These are phyloP conservation scores for Ogataea allantospora DNA, from an alignment of 805 yeast species.

Conservation along the genomic window DNA sequence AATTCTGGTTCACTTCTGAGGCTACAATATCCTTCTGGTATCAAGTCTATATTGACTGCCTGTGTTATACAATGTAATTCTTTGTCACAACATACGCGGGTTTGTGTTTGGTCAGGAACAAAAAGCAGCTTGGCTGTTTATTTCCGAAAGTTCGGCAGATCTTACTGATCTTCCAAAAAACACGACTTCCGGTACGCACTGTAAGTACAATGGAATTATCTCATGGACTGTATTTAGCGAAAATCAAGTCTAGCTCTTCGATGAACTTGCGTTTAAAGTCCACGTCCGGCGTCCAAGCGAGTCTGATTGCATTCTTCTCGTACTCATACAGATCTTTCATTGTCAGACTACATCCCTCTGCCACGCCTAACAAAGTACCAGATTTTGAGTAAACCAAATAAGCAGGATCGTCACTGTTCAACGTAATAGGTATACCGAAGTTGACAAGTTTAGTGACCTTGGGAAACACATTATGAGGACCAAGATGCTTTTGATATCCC, in stretches of 20 bases:
- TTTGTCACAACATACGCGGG: slow-evolving; percentile 20
- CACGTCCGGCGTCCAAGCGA: slow-evolving; percentile 25
- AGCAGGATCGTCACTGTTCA: slow-evolving; percentile 40
- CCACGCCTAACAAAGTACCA: slow-evolving; percentile 32
- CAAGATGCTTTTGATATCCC: slow-evolving; percentile 31
- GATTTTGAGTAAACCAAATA: slow-evolving; percentile 45
- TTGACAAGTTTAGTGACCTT: slow-evolving; percentile 41
- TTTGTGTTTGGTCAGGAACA: slow-evolving; percentile 42
- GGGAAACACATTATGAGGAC: slow-evolving; percentile 37
- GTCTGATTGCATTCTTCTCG: slow-evolving; percentile 21
- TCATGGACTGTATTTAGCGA: slow-evolving; percentile 2
- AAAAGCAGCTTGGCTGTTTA: too few relatives aligned
- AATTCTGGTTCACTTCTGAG: slow-evolving; percentile 49
- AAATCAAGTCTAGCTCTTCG: slow-evolving; percentile 14
- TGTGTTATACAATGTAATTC: slow-evolving; percentile 23
- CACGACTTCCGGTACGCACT: too few relatives aligned
- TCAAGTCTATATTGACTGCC: slow-evolving; percentile 40
- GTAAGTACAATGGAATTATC: too few relatives aligned
- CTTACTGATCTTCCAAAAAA: too few relatives aligned
- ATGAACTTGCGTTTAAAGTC: slow-evolving; percentile 18
- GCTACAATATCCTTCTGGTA: slow-evolving; percentile 53
- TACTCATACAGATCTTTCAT: slow-evolving; percentile 18
- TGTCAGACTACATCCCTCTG: slow-evolving; percentile 16
- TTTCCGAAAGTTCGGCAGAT: too few relatives aligned
- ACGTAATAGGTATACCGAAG: slow-evolving; percentile 38